Conservation (phyloP, 768 basidiomycete genomes). For the Gelatoporia subvermispora region DNA sequence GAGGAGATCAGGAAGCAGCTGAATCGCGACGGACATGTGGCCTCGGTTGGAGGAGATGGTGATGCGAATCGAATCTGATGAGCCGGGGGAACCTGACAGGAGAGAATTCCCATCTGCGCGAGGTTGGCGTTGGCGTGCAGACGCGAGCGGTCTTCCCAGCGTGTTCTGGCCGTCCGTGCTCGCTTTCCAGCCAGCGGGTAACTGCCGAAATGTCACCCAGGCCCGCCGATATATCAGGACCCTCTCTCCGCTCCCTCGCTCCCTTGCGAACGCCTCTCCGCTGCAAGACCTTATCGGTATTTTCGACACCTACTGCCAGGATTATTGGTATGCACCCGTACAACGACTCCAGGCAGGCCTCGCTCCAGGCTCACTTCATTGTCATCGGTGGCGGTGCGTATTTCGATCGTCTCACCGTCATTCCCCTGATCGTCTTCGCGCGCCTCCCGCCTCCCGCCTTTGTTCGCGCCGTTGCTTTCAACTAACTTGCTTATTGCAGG, state of each 20-base stretch:
- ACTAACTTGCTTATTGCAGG: slow-evolving; percentile 20
- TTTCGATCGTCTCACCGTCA: slow-evolving; percentile 4
- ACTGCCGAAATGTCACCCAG: slow-evolving; percentile 3
- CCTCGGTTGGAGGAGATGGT: too few species aligned
- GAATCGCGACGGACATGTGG: too few species aligned
- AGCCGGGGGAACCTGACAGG: too few species aligned
- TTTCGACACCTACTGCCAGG: too few species aligned
- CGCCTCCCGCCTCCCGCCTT: neutral
- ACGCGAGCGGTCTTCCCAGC: too few species aligned
- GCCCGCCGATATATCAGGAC: slow-evolving; percentile 1
- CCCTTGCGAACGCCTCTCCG: neutral
- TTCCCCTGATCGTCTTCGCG: neutral
- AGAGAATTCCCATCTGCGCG: too few species aligned
- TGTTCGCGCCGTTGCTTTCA: neutral
- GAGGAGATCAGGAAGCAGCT: too few species aligned
- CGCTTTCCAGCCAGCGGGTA: neutral
- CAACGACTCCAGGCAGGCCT: slow-evolving; percentile 16
- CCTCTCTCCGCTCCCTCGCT: neutral
- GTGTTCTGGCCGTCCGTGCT: neutral
- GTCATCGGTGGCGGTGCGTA: slow-evolving; percentile 43
- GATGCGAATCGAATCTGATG: too few species aligned
- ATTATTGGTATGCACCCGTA: neutral
- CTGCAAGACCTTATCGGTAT: too few species aligned
- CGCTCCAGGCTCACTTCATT: slow-evolving; percentile 31
- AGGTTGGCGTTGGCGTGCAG: too few species aligned